A percentile compares a stretch with the other conserved stretches of the same genome.
Evolutionary conservation across 1,139 yeast genomes (phyloP).

Genomic region (Debaryomyces sp.): DNA sequence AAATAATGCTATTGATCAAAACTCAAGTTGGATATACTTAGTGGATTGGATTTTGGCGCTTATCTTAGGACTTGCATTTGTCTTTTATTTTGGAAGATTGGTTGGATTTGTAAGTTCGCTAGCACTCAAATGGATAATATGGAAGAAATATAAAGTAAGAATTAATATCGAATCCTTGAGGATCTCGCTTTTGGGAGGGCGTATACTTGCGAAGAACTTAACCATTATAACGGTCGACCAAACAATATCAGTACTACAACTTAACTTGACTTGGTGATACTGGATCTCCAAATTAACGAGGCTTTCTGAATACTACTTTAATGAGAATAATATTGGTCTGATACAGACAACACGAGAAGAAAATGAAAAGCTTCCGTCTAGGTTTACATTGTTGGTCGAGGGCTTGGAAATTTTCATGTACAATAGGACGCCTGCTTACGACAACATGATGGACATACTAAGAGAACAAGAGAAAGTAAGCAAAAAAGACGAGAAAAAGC

Average conservation of each 20-base stretch:
- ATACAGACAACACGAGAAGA: conserved; percentile 18
- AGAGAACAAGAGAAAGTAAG: conserved; percentile 21
- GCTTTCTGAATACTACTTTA: conserved; percentile 40
- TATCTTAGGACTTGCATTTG: conserved; percentile 60
- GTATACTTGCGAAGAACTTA: conserved; percentile 75
- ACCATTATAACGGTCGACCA: conserved; percentile 71
- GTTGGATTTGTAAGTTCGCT: conserved; percentile 64
- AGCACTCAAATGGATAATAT: conserved; percentile 55
- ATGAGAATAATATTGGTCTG: conserved; percentile 26
- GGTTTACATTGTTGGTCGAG: conserved; percentile 61
- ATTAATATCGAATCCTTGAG: conserved; percentile 73
- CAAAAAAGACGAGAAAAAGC: conserved; percentile 10
- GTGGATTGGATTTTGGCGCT: conserved; percentile 79
- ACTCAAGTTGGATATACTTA: conserved; percentile 80
- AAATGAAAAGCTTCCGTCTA: conserved; percentile 57
- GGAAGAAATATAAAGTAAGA: conserved; percentile 61
- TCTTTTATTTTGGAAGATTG: conserved; percentile 77
- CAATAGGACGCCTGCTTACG: conserved; percentile 79
- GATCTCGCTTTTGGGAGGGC: conserved; percentile 79
- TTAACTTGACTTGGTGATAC: conserved; percentile 85
- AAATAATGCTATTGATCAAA: conserved; percentile 24
- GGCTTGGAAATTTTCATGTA: conserved; percentile 85
- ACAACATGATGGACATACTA: conserved; percentile 55
- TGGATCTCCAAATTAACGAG: conserved; percentile 67
- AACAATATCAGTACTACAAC: conserved; percentile 67